Evolutionary conservation across 1,139 yeast genomes (phyloP).

Genomic region (Arxiozyma heterogenica): DNA sequence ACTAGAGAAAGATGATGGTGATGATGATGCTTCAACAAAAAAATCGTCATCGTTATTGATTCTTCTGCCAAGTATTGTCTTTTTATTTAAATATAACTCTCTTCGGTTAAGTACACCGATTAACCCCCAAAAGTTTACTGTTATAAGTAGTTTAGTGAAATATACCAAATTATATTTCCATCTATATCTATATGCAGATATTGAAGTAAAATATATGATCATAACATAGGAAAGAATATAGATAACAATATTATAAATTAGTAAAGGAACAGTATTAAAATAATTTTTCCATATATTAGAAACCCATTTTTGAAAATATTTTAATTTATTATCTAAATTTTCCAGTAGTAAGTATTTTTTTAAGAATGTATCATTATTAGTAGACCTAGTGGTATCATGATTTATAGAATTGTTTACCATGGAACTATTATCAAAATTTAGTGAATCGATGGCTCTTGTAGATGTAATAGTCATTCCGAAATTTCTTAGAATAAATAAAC

Average conservation of each 20-base stretch:
- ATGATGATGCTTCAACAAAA: slow-evolving; percentile 21
- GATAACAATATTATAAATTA: slow-evolving; percentile 18
- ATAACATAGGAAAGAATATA: slow-evolving; percentile 14
- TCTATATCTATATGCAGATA: slow-evolving; percentile 5
- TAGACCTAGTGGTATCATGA: neutral
- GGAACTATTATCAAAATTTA: neutral
- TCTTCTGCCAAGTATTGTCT: slow-evolving; percentile 27
- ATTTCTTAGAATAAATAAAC: slow-evolving; percentile 19
- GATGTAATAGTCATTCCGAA: slow-evolving; percentile 21
- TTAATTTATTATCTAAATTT: slow-evolving; percentile 5
- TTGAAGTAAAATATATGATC: slow-evolving; percentile 13
- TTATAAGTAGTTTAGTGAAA: slow-evolving; percentile 21
- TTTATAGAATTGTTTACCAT: neutral
- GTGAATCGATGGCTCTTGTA: slow-evolving; percentile 9
- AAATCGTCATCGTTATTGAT: slow-evolving; percentile 24
- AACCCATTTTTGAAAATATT: neutral
- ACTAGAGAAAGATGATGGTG: slow-evolving; percentile 11
- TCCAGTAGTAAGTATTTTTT: neutral
- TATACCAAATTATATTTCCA: slow-evolving; percentile 23
- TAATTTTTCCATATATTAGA: slow-evolving; percentile 20
- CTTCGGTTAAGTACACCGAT: slow-evolving; percentile 25
- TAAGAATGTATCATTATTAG: neutral
- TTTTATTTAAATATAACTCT: slow-evolving; percentile 20
- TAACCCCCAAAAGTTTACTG: slow-evolving; percentile 30
- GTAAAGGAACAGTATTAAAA: slow-evolving; percentile 21